A percentile compares a stretch with the other conserved stretches of the same genome.
phyloP scores from a whole-genome alignment of 139 green algal genomes.

The Chloropicon primus region DNA sequence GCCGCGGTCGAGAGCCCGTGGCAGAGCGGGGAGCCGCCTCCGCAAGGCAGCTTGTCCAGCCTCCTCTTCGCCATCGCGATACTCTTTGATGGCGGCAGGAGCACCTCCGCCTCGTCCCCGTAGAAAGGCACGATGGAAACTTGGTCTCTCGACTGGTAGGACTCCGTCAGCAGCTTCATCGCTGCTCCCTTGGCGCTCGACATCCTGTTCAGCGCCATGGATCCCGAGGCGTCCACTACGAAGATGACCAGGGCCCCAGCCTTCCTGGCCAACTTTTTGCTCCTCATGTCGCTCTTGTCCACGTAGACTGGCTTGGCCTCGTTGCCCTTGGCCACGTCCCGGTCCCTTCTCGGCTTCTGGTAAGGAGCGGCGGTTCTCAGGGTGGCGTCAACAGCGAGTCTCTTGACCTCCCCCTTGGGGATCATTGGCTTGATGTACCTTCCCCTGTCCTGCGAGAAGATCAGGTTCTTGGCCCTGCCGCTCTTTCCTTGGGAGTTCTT shows the following conservation, averaged over 20 bases:
- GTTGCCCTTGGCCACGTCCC: slow-evolving; percentile 30
- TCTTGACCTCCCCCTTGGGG: slow-evolving; percentile 73
- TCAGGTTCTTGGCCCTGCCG: slow-evolving; percentile 89
- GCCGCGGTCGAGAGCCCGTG: slow-evolving; percentile 76
- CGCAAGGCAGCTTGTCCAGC: slow-evolving; percentile 89
- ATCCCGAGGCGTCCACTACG: slow-evolving; percentile 75
- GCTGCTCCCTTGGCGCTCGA: slow-evolving; percentile 88
- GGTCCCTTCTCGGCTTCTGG: slow-evolving; percentile 52
- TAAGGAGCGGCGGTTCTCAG: slow-evolving; percentile 87
- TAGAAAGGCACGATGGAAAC: slow-evolving; percentile 97
- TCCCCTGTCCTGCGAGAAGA: slow-evolving; percentile 63
- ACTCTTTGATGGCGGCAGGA: slow-evolving; percentile 92
- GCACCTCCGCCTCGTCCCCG: slow-evolving; percentile 91
- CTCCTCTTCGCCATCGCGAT: slow-evolving; percentile 92
- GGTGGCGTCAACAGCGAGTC: slow-evolving; percentile 95
- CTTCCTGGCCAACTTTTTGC: slow-evolving; percentile 93
- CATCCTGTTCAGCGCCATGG: slow-evolving; percentile 99
- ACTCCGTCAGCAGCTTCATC: slow-evolving; percentile 83
- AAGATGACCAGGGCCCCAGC: slow-evolving; percentile 74
- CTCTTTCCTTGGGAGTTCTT: slow-evolving; percentile 72
- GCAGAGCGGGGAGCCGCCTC: slow-evolving; percentile 88
- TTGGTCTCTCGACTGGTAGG: slow-evolving; percentile 86
- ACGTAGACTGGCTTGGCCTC: slow-evolving; percentile 67
- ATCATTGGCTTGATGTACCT: slow-evolving; percentile 99
- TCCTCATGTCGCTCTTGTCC: slow-evolving; percentile 91